phyloP scores from a whole-genome alignment of 2,329 filamentous ascomycete species.

The Monosporascus ibericus region DNA sequence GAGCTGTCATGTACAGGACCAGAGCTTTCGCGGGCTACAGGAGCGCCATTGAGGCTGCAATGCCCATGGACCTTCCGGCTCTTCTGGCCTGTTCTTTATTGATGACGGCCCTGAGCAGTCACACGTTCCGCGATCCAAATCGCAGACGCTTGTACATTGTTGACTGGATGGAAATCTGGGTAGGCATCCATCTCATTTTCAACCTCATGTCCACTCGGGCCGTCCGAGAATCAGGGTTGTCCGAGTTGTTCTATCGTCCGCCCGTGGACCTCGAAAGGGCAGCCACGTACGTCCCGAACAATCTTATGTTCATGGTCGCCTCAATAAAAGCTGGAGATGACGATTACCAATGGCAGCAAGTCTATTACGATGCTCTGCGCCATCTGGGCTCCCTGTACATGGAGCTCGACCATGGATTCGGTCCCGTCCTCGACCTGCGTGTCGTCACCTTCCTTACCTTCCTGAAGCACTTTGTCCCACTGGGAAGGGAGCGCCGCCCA shows the following conservation, averaged over 20 bases:
- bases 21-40: slow-evolving; percentile 45
- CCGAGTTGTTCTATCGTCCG: slow-evolving; percentile 43
- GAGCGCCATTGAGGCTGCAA: slow-evolving; percentile 40
- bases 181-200: slow-evolving; percentile 45
- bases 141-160: slow-evolving; percentile 42
- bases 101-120: slow-evolving; percentile 43
- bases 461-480: slow-evolving; percentile 36
- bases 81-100: slow-evolving; percentile 46
- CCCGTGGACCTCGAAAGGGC: slow-evolving; percentile 39
- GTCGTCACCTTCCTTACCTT: slow-evolving; percentile 50
- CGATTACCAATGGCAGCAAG: slow-evolving; percentile 32
- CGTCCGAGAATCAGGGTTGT: slow-evolving; percentile 36
- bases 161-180: slow-evolving; percentile 52
- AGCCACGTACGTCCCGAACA: slow-evolving; percentile 35
- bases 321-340: slow-evolving; percentile 36
- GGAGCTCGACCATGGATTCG: slow-evolving; percentile 39
- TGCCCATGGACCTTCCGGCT: slow-evolving; percentile 41
- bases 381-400: slow-evolving; percentile 47
- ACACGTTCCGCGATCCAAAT: slow-evolving; percentile 43
- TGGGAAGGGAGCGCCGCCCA: slow-evolving; percentile 35
- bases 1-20: slow-evolving; percentile 39
- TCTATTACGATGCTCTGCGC: slow-evolving; percentile 41
- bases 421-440: slow-evolving; percentile 39
- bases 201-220: slow-evolving; percentile 27
- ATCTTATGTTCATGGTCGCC: slow-evolving; percentile 44